Percentiles rank a stretch among this genome's conserved stretches.
Evolutionary conservation across 2,329 filamentous ascomycete species (phyloP).

Genomic region (Ceratocystis huliohia): DNA sequence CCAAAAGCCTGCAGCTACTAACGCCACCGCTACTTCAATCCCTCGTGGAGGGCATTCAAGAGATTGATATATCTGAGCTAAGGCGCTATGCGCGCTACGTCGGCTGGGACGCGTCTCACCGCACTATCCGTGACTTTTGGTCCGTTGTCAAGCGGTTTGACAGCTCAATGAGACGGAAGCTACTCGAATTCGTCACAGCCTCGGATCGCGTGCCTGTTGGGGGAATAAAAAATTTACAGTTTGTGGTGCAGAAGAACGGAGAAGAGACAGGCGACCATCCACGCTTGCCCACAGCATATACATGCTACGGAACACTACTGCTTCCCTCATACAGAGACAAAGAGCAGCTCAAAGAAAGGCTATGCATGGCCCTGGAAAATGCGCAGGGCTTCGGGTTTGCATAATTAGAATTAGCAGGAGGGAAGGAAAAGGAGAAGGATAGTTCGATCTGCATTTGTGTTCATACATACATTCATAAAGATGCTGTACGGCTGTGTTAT

Average conservation of each 20-base stretch:
- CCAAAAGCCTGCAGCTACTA: constrained; percentile 59
- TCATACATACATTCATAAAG: neutral
- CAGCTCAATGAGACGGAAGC: constrained; percentile 55
- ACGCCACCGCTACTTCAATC: constrained; percentile 58
- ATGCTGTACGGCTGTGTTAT: neutral
- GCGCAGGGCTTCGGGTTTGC: constrained; percentile 80
- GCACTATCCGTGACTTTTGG: constrained; percentile 72
- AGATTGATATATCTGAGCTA: constrained; percentile 66
- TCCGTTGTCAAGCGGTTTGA: constrained; percentile 56
- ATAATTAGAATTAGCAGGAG: constrained; percentile 27
- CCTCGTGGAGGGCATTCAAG: constrained; percentile 69
- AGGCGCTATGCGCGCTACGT: constrained; percentile 64
- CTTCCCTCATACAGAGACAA: constrained; percentile 68
- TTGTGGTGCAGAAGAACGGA: constrained; percentile 69
- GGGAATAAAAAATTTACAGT: constrained; percentile 68
- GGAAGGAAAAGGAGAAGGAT: neutral
- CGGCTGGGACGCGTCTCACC: constrained; percentile 59
- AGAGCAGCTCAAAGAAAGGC: constrained; percentile 57
- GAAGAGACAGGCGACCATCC: constrained; percentile 42
- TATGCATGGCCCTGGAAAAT: constrained; percentile 79
- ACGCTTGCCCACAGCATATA: constrained; percentile 72
- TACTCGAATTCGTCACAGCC: constrained; percentile 91
- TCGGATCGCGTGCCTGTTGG: constrained; percentile 82
- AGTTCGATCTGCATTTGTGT: neutral
- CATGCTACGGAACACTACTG: constrained; percentile 81